Evolutionary conservation across 1,139 yeast species (phyloP), one percentile per base, ranked within the genome.

Genomic region (Torulaspora globosa): DNA sequence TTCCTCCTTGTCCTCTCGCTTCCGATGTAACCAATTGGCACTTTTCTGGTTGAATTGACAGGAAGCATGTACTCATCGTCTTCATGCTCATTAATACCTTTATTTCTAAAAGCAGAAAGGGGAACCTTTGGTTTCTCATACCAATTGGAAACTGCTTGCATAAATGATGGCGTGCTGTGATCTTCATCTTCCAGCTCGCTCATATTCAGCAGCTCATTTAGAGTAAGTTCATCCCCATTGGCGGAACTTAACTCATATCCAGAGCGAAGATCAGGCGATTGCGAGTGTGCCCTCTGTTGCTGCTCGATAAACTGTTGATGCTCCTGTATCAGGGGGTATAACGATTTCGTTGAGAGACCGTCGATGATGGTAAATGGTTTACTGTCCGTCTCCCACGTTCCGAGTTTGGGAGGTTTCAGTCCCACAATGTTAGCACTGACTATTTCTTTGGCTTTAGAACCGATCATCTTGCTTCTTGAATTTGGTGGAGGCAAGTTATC

Each of bases 341-440:
- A 71, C 1, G 95, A 82, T 47, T 96, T 73, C 0, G 97, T 92
- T 1, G 95, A 82, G 28, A 87, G 73, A 5, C 98, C 97, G 64
- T 92, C 97, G 57, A 92, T 90, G 49, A 92, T 88, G 23, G 96
- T 95, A 67, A 85, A 88, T 0, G 96, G 97, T 57, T 87, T 82
- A 43, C 78, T 77, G 49, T 82, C 86, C 23, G 96, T 85, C 11
- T 83, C 80, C 95, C 97, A 92, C 1, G 96, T 84, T 0, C 97
- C 97, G 48, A 92, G 71, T 21, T 87, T 78, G 1, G 98, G 98
- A 1, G 97, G 97, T 45, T 95, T 72, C 51, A 90, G 81, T 47
- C 90, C 90, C 24, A 86, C 82, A 6, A 84, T 82, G 43, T 89
- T 84, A 1, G 95, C 83, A 7, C 95, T 84, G 16, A 92, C 74